Conservation (phyloP, 345 rosid genomes). For the Euphorbia tirucalli region DNA sequence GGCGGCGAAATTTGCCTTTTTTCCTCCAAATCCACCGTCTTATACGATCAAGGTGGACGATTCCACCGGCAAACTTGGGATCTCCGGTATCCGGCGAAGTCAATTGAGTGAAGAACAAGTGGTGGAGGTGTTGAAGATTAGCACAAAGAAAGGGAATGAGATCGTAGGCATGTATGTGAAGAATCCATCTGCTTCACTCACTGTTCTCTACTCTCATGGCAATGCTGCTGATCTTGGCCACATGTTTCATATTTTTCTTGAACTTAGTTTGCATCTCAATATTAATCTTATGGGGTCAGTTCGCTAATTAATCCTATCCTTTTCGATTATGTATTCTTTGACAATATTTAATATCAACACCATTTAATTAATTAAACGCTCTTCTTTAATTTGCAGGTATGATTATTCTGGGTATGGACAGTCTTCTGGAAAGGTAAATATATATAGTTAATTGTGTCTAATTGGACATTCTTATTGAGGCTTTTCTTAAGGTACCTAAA, state of each 20-base stretch:
- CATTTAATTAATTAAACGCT: no score
- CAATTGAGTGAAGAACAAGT: conserved; percentile 25
- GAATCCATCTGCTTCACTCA: conserved; percentile 66
- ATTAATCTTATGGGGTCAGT: conserved; percentile 85
- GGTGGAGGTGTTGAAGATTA: conserved; percentile 61
- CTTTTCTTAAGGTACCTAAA: neutral
- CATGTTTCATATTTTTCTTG: conserved; percentile 60
- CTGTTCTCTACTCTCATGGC: conserved; percentile 86
- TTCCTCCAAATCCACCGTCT: conserved; percentile 91
- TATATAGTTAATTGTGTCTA: no score
- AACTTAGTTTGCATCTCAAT: conserved; percentile 70
- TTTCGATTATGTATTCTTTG: neutral
- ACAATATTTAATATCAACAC: neutral
- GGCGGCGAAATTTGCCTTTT: conserved; percentile 89
- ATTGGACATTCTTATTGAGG: conserved; percentile 14
- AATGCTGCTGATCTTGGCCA: conserved; percentile 92
- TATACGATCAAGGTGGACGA: conserved; percentile 53
- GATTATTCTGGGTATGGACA: conserved; percentile 92
- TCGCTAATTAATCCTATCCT: neutral
- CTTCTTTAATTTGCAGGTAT: conserved; percentile 45
- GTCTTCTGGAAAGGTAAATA: conserved; percentile 76
- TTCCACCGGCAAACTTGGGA: conserved; percentile 52
- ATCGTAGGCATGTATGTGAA: conserved; percentile 63
- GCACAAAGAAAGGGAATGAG: conserved; percentile 68
- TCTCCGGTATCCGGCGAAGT: conserved; percentile 45